A percentile compares a stretch with the other conserved stretches of the same genome.
Evolutionary conservation across 2,329 filamentous ascomycete genomes (phyloP).

Genomic region (Tolypocladium pustulatum): DNA sequence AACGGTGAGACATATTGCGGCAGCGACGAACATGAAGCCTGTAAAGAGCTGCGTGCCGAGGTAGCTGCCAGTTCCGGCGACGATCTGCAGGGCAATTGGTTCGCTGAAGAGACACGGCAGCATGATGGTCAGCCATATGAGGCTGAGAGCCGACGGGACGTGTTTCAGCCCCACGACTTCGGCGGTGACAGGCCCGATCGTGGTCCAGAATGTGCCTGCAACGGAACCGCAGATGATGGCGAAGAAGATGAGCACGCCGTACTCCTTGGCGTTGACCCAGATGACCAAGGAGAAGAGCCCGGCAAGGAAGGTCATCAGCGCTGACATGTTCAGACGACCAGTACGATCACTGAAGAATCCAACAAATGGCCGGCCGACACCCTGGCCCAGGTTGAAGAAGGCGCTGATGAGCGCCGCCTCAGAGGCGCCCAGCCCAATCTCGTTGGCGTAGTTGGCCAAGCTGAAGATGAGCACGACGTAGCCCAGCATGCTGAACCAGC

Average conservation of each 20-base stretch:
- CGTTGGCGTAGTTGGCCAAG: constrained; percentile 60
- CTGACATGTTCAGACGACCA: constrained; percentile 65
- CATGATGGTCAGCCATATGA: constrained; percentile 63
- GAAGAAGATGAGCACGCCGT: constrained; percentile 61
- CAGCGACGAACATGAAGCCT: constrained; percentile 49
- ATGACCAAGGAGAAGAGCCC: constrained; percentile 58
- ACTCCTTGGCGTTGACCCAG: constrained; percentile 58
- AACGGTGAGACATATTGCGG: constrained; percentile 21
- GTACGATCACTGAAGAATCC: constrained; percentile 61
- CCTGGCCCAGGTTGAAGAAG: constrained; percentile 58
- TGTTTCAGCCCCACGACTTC: constrained; percentile 64
- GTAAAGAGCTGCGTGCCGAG: constrained; percentile 46
- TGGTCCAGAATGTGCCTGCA: constrained; percentile 61
- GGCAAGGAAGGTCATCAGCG: constrained; percentile 50
- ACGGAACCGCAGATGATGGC: constrained; percentile 60
- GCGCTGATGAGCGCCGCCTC: constrained; percentile 66
- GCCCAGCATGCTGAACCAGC: constrained; percentile 60
- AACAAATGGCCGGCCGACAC: constrained; percentile 58
- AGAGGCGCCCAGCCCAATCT: constrained; percentile 53
- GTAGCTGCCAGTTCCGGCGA: constrained; percentile 32
- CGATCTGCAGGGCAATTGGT: constrained; percentile 50
- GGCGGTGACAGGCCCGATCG: constrained; percentile 57
- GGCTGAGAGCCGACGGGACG: constrained; percentile 55
- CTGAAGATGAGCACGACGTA: constrained; percentile 73
- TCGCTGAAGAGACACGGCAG: constrained; percentile 61